These are phyloP conservation scores for Penicillium sp. DNA, from an alignment of 2,329 filamentous ascomycete genomes.

Conservation along the genomic window DNA sequence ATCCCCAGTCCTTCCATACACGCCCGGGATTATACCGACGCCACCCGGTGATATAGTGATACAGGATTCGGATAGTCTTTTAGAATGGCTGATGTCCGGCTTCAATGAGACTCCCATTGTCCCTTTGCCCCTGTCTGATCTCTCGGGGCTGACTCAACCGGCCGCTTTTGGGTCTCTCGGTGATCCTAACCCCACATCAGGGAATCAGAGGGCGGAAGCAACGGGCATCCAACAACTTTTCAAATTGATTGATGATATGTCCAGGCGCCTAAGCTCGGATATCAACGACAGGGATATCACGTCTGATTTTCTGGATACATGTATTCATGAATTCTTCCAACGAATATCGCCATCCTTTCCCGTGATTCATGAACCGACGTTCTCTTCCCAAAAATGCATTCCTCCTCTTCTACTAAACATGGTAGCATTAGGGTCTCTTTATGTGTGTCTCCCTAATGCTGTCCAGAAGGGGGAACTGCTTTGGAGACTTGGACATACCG, in stretches of 20 bases:
- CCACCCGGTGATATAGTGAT: no score
- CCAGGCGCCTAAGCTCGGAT: slow-evolving; percentile 42
- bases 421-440: slow-evolving; percentile 45
- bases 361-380: slow-evolving; percentile 43
- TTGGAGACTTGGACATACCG: slow-evolving; percentile 44
- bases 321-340: slow-evolving; percentile 46
- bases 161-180: no score
- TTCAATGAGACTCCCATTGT: no score
- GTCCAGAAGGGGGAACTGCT: slow-evolving; percentile 42
- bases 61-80: no score
- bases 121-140: no score
- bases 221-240: background rate
- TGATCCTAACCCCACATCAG: background rate
- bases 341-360: slow-evolving; percentile 46
- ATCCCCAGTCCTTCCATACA: no score
- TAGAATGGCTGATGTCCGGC: no score
- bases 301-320: slow-evolving; percentile 45
- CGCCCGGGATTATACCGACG: no score
- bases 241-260: slow-evolving; percentile 22
- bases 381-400: slow-evolving; percentile 43
- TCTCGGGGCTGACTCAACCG: no score
- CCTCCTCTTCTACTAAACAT: slow-evolving; percentile 43
- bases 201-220: background rate
- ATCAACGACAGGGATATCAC: slow-evolving; percentile 42
- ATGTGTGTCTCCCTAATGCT: slow-evolving; percentile 42